A percentile compares a stretch with the other conserved stretches of the same genome.
Evolutionary conservation across 441 rosid species (phyloP).

Genomic region (Breynia disticha): DNA sequence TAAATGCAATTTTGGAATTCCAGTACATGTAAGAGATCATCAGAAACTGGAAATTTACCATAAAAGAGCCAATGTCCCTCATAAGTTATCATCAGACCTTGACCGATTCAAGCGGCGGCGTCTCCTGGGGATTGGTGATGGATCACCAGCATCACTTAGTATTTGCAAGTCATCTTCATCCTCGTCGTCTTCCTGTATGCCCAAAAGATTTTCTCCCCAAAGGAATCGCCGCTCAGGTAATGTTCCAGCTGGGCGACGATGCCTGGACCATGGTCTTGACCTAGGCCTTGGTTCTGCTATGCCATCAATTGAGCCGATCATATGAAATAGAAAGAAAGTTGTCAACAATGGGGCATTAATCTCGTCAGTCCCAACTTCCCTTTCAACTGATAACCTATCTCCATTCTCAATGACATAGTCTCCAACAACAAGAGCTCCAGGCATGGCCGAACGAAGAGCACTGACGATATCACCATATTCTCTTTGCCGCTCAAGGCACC

Average conservation of each 20-base stretch:
- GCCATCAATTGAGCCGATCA: conserved; percentile 64
- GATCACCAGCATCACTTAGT: conserved; percentile 45
- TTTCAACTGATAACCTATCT: conserved; percentile 50
- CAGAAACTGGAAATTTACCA: conserved; percentile 29
- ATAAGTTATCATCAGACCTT: conserved; percentile 55
- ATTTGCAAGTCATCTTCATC: conserved; percentile 38
- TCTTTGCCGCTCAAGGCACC: conserved; percentile 89
- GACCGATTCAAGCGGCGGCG: conserved; percentile 53
- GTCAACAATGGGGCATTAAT: conserved; percentile 53
- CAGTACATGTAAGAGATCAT: conserved; percentile 11
- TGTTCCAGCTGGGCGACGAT: conserved; percentile 44
- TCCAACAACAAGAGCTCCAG: conserved; percentile 88
- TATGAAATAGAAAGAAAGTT: conserved; percentile 69
- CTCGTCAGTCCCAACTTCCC: conserved; percentile 43
- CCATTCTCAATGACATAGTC: conserved; percentile 89
- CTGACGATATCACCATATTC: conserved; percentile 86
- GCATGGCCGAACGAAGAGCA: conserved; percentile 79
- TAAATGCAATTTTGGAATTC: conserved; percentile 21
- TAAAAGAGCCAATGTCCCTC: conserved; percentile 19
- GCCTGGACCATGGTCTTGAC: conserved; percentile 72
- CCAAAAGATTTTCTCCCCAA: conserved; percentile 87
- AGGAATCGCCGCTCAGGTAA: conserved; percentile 58
- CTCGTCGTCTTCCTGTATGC: conserved; percentile 52
- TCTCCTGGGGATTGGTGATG: conserved; percentile 56
- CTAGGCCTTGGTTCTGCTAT: conserved; percentile 56